Base-by-base conservation (phyloP, 2,329 filamentous ascomycete genomes). In the Lachnellula arida region DNA sequence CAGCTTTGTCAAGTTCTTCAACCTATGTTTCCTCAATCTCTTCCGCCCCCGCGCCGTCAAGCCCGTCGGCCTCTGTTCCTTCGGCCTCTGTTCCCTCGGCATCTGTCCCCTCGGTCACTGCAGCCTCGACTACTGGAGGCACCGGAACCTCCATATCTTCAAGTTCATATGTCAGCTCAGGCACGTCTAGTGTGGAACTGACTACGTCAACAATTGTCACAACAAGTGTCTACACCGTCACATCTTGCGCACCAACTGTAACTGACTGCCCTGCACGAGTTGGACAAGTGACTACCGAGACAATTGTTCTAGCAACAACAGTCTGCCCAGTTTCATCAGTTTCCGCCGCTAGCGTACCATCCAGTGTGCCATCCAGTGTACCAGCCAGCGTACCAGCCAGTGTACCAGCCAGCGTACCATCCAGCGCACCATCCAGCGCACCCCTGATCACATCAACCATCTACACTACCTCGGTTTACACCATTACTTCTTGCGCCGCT, bases 371-470 rank as follows among this genome's bases (percentile, higher is more conserved):
- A 22, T 22, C 22, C 22, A 28, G 25, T 8, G 25, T 28, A 28
- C 25, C 7, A 12, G 2, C 34, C n/a, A 8, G 9, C 5, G 23
- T n/a, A 8, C 49, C 11, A 1, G n/a, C 19, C 34, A 57, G 19
- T 25, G 58, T 5, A 59, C 56, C 35, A 15, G 50, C 58, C n/a
- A 66, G 14, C 14, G 23, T 15, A 6, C 49, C 22, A 2, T 34
- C 19, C 34, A 57, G 19, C 40, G 58, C 6, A 59, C 56, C 35
- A 15, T 52, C 58, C n/a, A 66, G 61, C 15, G 63, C 34, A 28
- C n/a, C 22, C 14, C 63, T 62, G 28, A 62, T 73, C 37, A 60
- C 55, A 57, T 77, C 77, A 4, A 65, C 62, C 5, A 39, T 65
- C 44, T 59, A 57, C 34, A 60, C 51, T 5, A 67, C 64, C 6